Conservation (phyloP, 2,329 filamentous ascomycete genomes). For the Ophiostoma pallidulum region DNA sequence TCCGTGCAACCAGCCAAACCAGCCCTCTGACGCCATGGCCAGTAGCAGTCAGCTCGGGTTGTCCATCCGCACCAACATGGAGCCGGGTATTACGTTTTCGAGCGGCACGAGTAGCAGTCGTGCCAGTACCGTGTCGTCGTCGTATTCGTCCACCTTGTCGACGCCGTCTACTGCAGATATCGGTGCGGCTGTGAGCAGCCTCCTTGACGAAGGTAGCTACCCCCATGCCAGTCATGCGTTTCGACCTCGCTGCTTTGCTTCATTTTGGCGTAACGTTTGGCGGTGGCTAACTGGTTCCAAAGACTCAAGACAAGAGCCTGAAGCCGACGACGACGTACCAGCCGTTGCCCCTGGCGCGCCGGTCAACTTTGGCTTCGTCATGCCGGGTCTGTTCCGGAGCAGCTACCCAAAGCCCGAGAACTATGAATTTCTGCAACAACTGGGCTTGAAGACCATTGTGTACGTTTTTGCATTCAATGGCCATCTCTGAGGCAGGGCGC, state of each 20-base stretch:
- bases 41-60: neutral
- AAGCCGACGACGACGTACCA: neutral
- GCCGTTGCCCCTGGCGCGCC: conserved; percentile 32
- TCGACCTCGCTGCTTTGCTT: too few species aligned
- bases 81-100: neutral
- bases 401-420: conserved; percentile 67
- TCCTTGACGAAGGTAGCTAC: conserved; percentile 4
- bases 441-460: conserved; percentile 73
- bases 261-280: too few species aligned
- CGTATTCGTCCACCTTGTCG: conserved; percentile 7
- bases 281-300: neutral
- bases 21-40: neutral
- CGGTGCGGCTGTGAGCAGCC: neutral
- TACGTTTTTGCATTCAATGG: too few species aligned
- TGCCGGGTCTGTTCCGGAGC: conserved; percentile 69
- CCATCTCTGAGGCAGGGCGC: too few species aligned
- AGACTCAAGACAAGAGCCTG: neutral
- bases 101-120: conserved; percentile 11
- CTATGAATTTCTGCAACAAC: conserved; percentile 55
- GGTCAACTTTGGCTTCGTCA: conserved; percentile 66
- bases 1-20: neutral
- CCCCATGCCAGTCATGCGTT: neutral
- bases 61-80: neutral
- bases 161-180: neutral
- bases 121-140: conserved; percentile 11